Percentiles rank a stretch among this genome's conserved stretches.
phyloP scores from a whole-genome alignment of 495 filamentous ascomycete genomes.

The Neurospora pannonica region DNA sequence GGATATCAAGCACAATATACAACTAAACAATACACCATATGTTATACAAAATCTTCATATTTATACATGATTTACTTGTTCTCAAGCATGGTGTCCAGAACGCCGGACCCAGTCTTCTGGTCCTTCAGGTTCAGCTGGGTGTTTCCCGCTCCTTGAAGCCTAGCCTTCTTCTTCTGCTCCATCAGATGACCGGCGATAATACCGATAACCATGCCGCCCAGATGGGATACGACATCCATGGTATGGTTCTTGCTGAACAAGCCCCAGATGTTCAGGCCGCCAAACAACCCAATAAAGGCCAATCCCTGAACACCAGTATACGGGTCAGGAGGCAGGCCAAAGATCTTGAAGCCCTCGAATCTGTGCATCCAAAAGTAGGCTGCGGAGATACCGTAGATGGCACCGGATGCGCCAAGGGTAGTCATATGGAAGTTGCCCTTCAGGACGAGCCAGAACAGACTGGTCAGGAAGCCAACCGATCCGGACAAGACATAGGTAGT shows the following conservation, averaged over 20 bases:
- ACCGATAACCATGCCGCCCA: constrained; percentile 55
- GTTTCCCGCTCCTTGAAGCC: background rate
- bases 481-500: constrained; percentile 65
- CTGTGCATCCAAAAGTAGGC: constrained; percentile 61
- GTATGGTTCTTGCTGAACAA: constrained; percentile 23
- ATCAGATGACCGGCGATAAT: constrained; percentile 25
- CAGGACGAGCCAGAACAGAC: constrained; percentile 51
- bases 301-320: constrained; percentile 42
- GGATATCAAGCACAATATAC: background rate
- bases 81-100: background rate
- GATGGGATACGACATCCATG: constrained; percentile 64
- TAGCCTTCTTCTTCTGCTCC: constrained; percentile 17
- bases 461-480: constrained; percentile 53
- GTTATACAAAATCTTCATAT: background rate
- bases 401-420: constrained; percentile 65
- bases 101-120: background rate
- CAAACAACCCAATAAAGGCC: constrained; percentile 36
- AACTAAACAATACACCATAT: background rate
- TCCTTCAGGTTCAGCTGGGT: background rate
- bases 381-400: constrained; percentile 55
- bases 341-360: constrained; percentile 39
- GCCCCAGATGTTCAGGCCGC: constrained; percentile 37
- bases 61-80: background rate
- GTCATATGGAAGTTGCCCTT: constrained; percentile 21
- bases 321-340: constrained; percentile 42